phyloP scores from a whole-genome alignment of 176 grass and related monocot species.

The Rhynchospora breviuscula region DNA sequence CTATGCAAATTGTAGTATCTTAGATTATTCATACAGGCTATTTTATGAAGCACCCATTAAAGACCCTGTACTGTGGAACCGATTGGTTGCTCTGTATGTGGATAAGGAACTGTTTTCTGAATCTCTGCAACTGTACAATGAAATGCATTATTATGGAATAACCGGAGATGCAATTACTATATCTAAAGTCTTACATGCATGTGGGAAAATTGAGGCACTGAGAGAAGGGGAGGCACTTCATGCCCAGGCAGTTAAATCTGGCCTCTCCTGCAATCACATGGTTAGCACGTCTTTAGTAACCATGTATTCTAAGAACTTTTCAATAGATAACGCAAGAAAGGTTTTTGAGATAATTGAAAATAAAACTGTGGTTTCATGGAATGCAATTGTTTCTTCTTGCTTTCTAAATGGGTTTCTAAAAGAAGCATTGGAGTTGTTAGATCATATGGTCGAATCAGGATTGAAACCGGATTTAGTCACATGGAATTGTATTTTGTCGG shows the following conservation, averaged over 20 bases:
- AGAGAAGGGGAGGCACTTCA: constrained; percentile 55
- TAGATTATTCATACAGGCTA: constrained; percentile 28
- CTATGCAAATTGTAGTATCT: constrained; percentile 38
- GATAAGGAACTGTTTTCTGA: constrained; percentile 41
- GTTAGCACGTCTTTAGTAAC: constrained; percentile 70
- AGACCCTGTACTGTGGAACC: constrained; percentile 75
- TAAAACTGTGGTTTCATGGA: constrained; percentile 50
- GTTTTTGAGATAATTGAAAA: constrained; percentile 38
- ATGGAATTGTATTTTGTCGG: constrained; percentile 75
- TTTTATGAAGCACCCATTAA: constrained; percentile 28
- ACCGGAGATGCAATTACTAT: constrained; percentile 52
- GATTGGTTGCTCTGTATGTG: constrained; percentile 49
- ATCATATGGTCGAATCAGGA: constrained; percentile 39
- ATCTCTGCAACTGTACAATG: constrained; percentile 43
- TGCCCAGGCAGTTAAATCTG: constrained; percentile 38
- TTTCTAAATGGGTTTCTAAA: constrained; percentile 58
- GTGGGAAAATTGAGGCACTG: constrained; percentile 38
- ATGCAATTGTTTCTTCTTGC: constrained; percentile 71
- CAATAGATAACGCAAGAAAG: constrained; percentile 35
- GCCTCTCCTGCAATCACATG: constrained; percentile 26
- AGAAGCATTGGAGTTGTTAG: constrained; percentile 52
- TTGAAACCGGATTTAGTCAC: constrained; percentile 47
- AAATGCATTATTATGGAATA: constrained; percentile 53
- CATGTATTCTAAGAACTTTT: constrained; percentile 79
- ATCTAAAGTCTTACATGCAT: constrained; percentile 60